These are phyloP conservation scores for Trifolium subterraneum DNA, from an alignment of 306 rosid species.

Conservation along the genomic window DNA sequence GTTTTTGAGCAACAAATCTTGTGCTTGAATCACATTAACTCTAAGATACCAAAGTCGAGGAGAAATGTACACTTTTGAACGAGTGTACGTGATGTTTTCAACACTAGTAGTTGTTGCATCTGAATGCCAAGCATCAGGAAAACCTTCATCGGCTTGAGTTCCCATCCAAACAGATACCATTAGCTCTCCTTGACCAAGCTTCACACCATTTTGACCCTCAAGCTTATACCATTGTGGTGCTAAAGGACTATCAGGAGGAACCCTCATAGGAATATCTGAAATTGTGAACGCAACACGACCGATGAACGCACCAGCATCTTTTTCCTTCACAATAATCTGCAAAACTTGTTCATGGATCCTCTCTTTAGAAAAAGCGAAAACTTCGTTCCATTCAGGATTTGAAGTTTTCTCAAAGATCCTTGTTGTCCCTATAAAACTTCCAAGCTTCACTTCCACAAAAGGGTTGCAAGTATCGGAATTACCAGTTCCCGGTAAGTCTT, in stretches of 20 bases:
- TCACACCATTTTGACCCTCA: slow-evolving; percentile 35
- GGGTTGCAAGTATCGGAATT: slow-evolving; percentile 18
- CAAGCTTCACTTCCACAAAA: slow-evolving; percentile 39
- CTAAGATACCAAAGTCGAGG: slow-evolving; percentile 62
- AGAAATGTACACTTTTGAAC: slow-evolving; percentile 47
- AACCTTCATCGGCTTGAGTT: slow-evolving; percentile 57
- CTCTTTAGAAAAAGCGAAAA: slow-evolving; percentile 39
- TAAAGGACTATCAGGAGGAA: slow-evolving; percentile 55
- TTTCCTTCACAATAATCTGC: slow-evolving; percentile 40
- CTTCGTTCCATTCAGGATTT: slow-evolving; percentile 42
- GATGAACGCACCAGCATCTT: neutral
- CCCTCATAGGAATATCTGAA: slow-evolving; percentile 46
- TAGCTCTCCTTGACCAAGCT: slow-evolving; percentile 45
- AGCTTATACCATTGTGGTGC: slow-evolving; percentile 53
- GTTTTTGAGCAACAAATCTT: slow-evolving; percentile 28
- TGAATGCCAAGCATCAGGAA: slow-evolving; percentile 48
- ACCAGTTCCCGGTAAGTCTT: slow-evolving; percentile 2
- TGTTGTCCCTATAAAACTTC: slow-evolving; percentile 34
- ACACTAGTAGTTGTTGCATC: slow-evolving; percentile 33
- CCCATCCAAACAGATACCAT: slow-evolving; percentile 66
- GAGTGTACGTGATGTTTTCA: slow-evolving; percentile 35
- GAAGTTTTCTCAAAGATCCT: slow-evolving; percentile 6
- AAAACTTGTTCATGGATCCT: slow-evolving; percentile 35
- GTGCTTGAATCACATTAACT: slow-evolving; percentile 54
- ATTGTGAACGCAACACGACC: slow-evolving; percentile 38